Conservation (phyloP, 805 yeast species). For the Teunomyces lycoperdinae region DNA sequence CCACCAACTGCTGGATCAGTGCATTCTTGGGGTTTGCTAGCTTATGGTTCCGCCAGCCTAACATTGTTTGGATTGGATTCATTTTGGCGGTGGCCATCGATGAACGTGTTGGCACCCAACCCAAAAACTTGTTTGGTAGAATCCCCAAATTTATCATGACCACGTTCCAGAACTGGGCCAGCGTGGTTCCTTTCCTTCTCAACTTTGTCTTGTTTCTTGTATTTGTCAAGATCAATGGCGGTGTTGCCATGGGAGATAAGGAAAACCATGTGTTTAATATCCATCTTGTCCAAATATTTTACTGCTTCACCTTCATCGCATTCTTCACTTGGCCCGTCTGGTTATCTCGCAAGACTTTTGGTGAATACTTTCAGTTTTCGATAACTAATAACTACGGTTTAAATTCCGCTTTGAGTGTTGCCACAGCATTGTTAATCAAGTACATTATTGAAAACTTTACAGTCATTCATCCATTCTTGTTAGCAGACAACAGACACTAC, state of each 20-base stretch:
- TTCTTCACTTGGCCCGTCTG: constrained; percentile 76
- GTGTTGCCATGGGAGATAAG: constrained; percentile 90
- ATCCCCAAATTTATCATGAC: constrained; percentile 12
- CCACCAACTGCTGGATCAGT: constrained; percentile 33
- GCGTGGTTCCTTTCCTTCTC: constrained; percentile 47
- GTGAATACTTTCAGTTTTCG: constrained; percentile 34
- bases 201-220: constrained; percentile 52
- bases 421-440: constrained; percentile 31
- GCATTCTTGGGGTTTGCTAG: constrained; percentile 60
- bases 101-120: constrained; percentile 24
- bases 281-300: constrained; percentile 79
- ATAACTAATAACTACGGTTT: constrained; percentile 19
- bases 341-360: constrained; percentile 45
- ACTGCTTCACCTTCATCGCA: constrained; percentile 63
- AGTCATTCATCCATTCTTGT: constrained; percentile 79
- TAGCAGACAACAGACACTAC: constrained; percentile 93
- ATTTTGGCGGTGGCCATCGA: constrained; percentile 56
- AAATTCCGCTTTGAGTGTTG: constrained; percentile 15
- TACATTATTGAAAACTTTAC: constrained; percentile 58
- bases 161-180: constrained; percentile 16
- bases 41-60: constrained; percentile 83
- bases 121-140: constrained; percentile 15
- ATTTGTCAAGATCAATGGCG: constrained; percentile 69
- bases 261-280: constrained; percentile 71
- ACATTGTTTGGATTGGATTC: constrained; percentile 79